A percentile compares a stretch with the other conserved stretches of the same genome.
These are phyloP conservation scores for Acanthamoeba triangularis DNA, from an alignment of 208 protist species.

Conservation along the genomic window DNA sequence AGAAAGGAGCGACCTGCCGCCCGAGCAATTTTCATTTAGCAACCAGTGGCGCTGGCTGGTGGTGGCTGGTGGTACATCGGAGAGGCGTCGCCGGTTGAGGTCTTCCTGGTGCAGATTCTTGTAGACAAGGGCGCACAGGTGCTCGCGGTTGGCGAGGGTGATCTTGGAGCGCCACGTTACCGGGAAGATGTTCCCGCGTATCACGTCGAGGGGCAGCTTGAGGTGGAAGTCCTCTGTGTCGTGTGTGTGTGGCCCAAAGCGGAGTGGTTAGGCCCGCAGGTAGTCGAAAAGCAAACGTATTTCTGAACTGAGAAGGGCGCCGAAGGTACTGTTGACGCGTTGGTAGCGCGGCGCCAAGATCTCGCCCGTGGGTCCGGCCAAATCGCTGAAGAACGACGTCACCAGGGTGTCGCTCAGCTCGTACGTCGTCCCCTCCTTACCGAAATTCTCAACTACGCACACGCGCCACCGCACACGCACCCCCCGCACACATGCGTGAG, in stretches of 20 bases:
- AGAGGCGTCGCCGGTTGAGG: background rate
- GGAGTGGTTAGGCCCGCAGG: no score
- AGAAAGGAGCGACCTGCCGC: background rate
- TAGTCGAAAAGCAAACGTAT: background rate
- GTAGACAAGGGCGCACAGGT: background rate
- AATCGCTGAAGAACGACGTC: background rate
- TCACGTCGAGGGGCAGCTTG: background rate
- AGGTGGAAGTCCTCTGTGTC: background rate
- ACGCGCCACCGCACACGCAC: no score
- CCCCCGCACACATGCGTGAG: background rate
- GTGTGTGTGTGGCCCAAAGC: background rate
- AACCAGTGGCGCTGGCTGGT: no score
- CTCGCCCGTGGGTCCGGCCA: background rate
- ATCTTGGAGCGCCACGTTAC: background rate
- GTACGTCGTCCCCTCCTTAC: background rate
- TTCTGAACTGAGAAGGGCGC: no score
- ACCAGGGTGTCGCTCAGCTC: background rate
- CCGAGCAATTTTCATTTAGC: background rate
- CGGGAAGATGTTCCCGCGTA: background rate
- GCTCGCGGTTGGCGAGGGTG: background rate
- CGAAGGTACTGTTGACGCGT: background rate
- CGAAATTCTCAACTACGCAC: background rate
- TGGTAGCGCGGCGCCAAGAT: background rate
- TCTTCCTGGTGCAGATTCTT: background rate
- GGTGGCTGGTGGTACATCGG: background rate